Evolutionary conservation across 164 flowering plant genomes (phyloP), one percentile per base, ranked within the genome.

Genomic region (Paratinospora sagittata): DNA sequence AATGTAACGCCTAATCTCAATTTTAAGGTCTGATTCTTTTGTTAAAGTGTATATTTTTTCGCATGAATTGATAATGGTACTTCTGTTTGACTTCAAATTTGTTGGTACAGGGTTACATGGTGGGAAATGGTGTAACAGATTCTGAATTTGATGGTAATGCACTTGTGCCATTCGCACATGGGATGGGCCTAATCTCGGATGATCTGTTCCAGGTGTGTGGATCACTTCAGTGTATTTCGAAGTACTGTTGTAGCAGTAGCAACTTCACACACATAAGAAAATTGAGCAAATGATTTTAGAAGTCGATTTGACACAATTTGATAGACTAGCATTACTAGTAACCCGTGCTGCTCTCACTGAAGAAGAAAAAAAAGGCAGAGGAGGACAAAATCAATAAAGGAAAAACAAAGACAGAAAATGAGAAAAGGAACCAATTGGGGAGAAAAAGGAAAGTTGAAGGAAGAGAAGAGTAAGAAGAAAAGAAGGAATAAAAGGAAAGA

Each of bases 181-280:
- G 97, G 67, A 94, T 92, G 97, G 97, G 93, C 76, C 82, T 94
- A 63, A 92, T 94, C 72, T 85, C 97, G 14, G 87, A 92, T 74
- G 82, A 84, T 10, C 76, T 92, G 37, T 88, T 68, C 78, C 69
- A 87, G 90, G 98, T 90, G 45, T 33, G 80, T 81, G 24, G 7
- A 24, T 62, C 27, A 34, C 27, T 34, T 45, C 34, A 17, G 58
- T 26, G 17, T 26, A 8, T 65, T 8, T 39, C 62, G 63, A 13
- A 57, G 57, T 66, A 21, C 24, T 70, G 62, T 80, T 3, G 21
- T 52, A 52, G 60, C 23, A 17, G 0, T 8, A 30, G 34, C 2
- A 2, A 30, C 34, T 30, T 30, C 34, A 30, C 34, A 30, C 2
- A 30, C 34, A 30, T 30, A 30, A 30, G 34, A 30, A 30, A 4